phyloP scores from a whole-genome alignment of 768 basidiomycete species.

The Suillus ampliporus region DNA sequence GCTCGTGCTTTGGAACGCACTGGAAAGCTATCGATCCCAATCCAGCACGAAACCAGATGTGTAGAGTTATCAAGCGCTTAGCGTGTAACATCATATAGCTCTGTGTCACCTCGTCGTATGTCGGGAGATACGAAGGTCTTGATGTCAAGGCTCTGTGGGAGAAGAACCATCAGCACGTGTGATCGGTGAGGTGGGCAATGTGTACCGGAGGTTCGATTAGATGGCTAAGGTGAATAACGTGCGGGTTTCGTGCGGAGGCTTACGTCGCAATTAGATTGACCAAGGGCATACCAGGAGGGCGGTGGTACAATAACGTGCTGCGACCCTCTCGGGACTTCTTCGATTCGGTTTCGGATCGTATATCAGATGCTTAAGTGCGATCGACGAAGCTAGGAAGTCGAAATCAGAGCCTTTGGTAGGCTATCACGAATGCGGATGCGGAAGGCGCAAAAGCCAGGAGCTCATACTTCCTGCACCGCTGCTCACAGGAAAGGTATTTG shows the following conservation, averaged over 20 bases:
- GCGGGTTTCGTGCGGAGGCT: slow-evolving; percentile 4
- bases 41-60: background rate
- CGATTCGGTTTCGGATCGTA: background rate
- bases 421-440: background rate
- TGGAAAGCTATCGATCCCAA: background rate
- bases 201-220: slow-evolving; percentile 1
- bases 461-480: background rate
- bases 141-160: slow-evolving; percentile 3
- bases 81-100: background rate
- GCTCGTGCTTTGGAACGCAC: background rate
- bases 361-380: background rate
- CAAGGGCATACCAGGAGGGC: slow-evolving; percentile 3
- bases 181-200: slow-evolving; percentile 8
- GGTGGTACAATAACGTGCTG: background rate
- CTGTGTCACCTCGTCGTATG: background rate
- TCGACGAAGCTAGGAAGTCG: background rate
- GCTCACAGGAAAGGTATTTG: background rate
- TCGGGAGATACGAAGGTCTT: background rate
- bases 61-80: background rate
- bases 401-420: background rate
- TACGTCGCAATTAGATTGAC: background rate
- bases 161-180: slow-evolving; percentile 9
- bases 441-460: background rate
- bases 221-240: slow-evolving; percentile 1
- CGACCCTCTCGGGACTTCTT: background rate